Conservation (phyloP, 2,329 filamentous ascomycete species). For the Pezicula rhizophila region DNA sequence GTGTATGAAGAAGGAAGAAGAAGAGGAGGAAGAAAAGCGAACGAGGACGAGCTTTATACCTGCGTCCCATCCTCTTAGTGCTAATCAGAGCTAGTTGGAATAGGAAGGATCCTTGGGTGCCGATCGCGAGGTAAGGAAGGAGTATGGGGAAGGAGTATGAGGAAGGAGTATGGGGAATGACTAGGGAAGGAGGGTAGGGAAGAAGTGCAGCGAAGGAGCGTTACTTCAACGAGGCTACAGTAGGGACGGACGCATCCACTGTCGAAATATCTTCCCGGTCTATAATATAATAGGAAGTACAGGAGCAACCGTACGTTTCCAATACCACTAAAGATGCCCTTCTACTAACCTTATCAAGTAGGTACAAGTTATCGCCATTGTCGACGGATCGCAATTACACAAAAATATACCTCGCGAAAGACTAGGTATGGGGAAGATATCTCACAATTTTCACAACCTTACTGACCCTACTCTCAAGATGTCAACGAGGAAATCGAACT, state of each 20-base stretch:
- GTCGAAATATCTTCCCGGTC: not conserved
- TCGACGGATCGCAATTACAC: too few relatives aligned
- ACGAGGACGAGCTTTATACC: conserved; percentile 1
- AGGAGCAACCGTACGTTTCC: not conserved
- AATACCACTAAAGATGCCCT: too few relatives aligned
- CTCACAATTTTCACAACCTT: not conserved
- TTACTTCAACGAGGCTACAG: not conserved
- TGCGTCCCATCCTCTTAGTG: not conserved
- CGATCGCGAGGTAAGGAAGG: not conserved
- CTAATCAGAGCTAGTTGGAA: conserved; percentile 1
- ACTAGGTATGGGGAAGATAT: conserved; percentile 1
- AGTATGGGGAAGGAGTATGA: not conserved
- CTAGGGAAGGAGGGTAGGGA: too few relatives aligned
- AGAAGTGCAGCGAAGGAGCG: too few relatives aligned
- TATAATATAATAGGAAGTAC: not conserved
- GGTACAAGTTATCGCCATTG: conserved; percentile 1
- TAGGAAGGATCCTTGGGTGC: conserved; percentile 1
- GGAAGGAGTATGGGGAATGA: not conserved
- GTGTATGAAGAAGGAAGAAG: not conserved
- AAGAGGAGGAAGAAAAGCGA: conserved; percentile 1
- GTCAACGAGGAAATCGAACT: not conserved
- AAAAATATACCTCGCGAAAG: not conserved
- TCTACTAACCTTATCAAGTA: too few relatives aligned
- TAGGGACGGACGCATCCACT: not conserved
- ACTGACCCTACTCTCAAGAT: not conserved